Percentiles rank a stretch among this genome's conserved stretches.
Evolutionary conservation across 2,329 filamentous ascomycete species (phyloP).

Genomic region (Mariannaea elegans): DNA sequence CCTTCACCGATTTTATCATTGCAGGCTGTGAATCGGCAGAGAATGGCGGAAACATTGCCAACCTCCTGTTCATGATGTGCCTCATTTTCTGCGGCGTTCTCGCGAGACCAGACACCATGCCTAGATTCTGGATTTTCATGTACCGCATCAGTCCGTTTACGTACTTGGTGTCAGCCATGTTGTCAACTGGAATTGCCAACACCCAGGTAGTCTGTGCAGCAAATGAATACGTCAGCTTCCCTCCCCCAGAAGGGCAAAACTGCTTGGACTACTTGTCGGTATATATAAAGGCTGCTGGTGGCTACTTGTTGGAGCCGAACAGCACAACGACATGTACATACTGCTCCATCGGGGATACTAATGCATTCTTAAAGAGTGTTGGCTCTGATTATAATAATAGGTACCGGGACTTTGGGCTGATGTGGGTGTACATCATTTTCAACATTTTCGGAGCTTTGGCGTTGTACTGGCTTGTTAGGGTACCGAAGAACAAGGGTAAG

Average conservation of each 20-base stretch:
- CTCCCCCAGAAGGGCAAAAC: conserved; percentile 64
- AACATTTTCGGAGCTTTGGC: conserved; percentile 64
- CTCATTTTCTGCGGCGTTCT: conserved; percentile 50
- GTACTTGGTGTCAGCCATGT: conserved; percentile 78
- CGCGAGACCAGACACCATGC: conserved; percentile 57
- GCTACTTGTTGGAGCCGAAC: conserved; percentile 59
- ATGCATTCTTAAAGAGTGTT: conserved; percentile 58
- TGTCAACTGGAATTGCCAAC: conserved; percentile 75
- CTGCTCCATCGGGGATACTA: conserved; percentile 62
- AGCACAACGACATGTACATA: conserved; percentile 63
- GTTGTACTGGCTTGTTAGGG: conserved; percentile 64
- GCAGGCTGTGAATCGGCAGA: conserved; percentile 72
- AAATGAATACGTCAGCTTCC: conserved; percentile 76
- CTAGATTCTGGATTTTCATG: conserved; percentile 57
- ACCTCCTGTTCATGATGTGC: conserved; percentile 69
- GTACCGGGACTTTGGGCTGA: conserved; percentile 75
- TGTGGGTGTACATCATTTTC: conserved; percentile 67
- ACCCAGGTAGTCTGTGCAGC: conserved; percentile 70
- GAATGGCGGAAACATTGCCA: conserved; percentile 72
- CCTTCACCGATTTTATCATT: conserved; percentile 72
- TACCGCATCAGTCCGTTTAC: conserved; percentile 85
- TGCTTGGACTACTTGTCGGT: conserved; percentile 66
- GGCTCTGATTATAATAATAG: conserved; percentile 64
- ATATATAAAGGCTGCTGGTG: conserved; percentile 60
- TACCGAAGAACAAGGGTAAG: conserved; percentile 52